Evolutionary conservation across 768 basidiomycete genomes (phyloP), one percentile per base, ranked within the genome.

Genomic region (Ramaria sp.): DNA sequence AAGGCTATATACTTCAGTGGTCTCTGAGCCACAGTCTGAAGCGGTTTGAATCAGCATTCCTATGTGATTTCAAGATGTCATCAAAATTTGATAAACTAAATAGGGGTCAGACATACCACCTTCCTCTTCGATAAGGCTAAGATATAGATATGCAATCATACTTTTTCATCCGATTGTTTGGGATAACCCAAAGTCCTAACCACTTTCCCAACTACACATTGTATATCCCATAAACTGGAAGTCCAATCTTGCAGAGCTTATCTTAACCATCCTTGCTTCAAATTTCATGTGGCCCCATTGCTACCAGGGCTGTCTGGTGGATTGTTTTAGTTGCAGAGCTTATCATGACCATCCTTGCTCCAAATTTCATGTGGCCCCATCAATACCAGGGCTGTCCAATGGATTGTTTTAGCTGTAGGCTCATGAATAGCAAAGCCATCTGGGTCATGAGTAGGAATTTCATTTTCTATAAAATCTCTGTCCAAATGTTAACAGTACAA

Each of bases 211-310:
- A 56, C 58, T 22, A 47, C 22, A 47, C 46, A 47, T 65, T 0
- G 65, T 27, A 27, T 27, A 27, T 27, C 27, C 27, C 27, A 27
- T 27, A 27, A 27, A 27, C 27, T 27, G 27, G 69, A 62, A 72
- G 70, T 0, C 71, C 70, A 46, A 70, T 68, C 12, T 24, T 51
- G 7, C 51, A 42, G 1, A 72, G 27, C 27, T 27, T 27, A 5
- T 72, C 69, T 51, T 72, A 67, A 0, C 71, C 71, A 65, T 72
- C 67, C 7, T 59, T 66, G 48, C 61, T 63, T 68, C 71, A 73
- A 19, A 65, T 62, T 45, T 70, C 64, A 59, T 72, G 57, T 3
- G 61, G 59, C 1, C 71, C 70, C 39, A 71, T 47, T 2, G 59
- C 42, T 4, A 59, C 58, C 9, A 67, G 46, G 10, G 46, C 12